Evolutionary conservation across 2,329 filamentous ascomycete genomes (phyloP), one percentile per base, ranked within the genome.

Genomic region (Clonostachys rhizophaga): DNA sequence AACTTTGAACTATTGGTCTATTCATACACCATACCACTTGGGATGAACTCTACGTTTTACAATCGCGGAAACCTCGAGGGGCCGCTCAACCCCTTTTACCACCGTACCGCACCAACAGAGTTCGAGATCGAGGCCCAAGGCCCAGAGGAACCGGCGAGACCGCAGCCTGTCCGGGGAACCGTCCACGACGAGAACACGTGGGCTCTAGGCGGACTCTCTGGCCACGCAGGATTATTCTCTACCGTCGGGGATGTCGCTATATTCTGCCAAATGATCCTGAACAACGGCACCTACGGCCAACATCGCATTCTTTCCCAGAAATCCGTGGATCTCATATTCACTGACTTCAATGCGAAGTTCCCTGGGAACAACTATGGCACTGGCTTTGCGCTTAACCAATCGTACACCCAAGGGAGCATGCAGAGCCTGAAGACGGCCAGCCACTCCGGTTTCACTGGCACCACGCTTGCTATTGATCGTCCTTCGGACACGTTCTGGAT

Each of bases 171-270:
- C 7, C 63, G 62, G 4, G 65, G 65, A 5, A 67, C 62, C 5
- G 65, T 68, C 34, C 61, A 61, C 51, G 62, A 67, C 48, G 64
- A 67, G 47, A 66, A 66, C 36, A 57, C 64, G 14, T 67, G 61
- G 61, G 50, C 58, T 13, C 51, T 67, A 5, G 47, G 55, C 37
- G 64, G 64, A 11, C 60, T 67, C 7, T 60, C 61, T 7, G 64
- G 64, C 18, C 64, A 66, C 44, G 64, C 64, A 2, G 64, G 64
- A 2, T 52, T 67, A 8, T 66, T 66, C 48, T 64, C 63, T 1
- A 65, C 63, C 1, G 61, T 56, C 7, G 37, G 34, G 2, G 63
- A 66, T 47, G 56, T 56, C 18, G 61, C 63, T 5, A 54, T 51
- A 14, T 50, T 65, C 47, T 62, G 61, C 46, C 63, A 66, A 49